A percentile compares a stretch with the other conserved stretches of the same genome.
Evolutionary conservation across 257 asterid genomes (phyloP).

Genomic region (Plantago major): DNA sequence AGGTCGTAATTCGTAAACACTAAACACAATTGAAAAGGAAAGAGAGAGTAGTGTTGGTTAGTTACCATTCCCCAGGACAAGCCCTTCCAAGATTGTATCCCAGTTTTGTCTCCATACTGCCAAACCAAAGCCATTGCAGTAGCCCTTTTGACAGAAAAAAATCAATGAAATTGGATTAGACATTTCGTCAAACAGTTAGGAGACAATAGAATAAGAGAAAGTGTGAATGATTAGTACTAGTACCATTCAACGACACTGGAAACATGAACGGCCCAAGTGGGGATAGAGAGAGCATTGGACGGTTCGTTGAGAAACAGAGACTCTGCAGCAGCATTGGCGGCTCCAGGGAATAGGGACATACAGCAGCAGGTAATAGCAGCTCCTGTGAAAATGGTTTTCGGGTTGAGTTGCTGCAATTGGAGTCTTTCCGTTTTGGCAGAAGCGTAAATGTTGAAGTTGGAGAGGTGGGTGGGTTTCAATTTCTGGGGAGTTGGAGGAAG

Average conservation of each 20-base stretch:
- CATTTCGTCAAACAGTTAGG: neutral
- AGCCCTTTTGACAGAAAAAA: slow-evolving; percentile 42
- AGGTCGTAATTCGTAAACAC: no score
- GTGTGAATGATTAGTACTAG: neutral
- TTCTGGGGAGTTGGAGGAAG: slow-evolving; percentile 21
- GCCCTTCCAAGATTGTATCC: slow-evolving; percentile 93
- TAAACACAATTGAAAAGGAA: neutral
- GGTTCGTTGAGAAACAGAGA: slow-evolving; percentile 57
- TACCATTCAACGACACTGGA: slow-evolving; percentile 99
- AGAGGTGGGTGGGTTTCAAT: slow-evolving; percentile 20
- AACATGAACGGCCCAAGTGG: slow-evolving; percentile 94
- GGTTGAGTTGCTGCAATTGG: slow-evolving; percentile 20
- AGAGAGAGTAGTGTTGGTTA: slow-evolving; percentile 2
- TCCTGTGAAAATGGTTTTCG: slow-evolving; percentile 42
- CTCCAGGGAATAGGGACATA: slow-evolving; percentile 35
- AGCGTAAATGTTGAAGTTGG: slow-evolving; percentile 21
- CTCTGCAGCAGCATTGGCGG: slow-evolving; percentile 52
- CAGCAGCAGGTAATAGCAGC: slow-evolving; percentile 43
- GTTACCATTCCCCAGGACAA: slow-evolving; percentile 97
- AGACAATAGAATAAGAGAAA: neutral
- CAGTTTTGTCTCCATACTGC: slow-evolving; percentile 88
- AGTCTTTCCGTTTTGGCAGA: slow-evolving; percentile 19
- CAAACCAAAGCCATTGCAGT: slow-evolving; percentile 94
- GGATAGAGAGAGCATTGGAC: slow-evolving; percentile 85
- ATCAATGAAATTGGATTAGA: neutral